Evolutionary conservation across 75 land plant genomes (phyloP), one percentile per base, ranked within the genome.

Genomic region (Cryptomeria japonica): DNA sequence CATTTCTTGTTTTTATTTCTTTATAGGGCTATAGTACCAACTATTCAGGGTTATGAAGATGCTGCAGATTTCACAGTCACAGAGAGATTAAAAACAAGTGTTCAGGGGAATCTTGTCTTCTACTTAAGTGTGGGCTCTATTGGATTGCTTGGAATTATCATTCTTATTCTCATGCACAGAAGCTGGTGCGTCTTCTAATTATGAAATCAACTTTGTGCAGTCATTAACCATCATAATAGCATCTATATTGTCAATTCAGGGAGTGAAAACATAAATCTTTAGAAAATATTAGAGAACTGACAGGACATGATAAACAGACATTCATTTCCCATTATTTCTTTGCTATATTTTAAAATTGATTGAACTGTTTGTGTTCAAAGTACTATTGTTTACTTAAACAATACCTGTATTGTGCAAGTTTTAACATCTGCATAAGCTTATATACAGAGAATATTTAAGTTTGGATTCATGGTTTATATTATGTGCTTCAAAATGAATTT

Each of bases 21-120:
- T 86, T 91, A 56, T 94, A 98, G 99, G 99, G 92, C 92, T 91
- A 94, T 97, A 89, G 99, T 96, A 88, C 99, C 99, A 85, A 89
- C 90, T 44, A 92, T 98, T 80, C 99, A 98, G 94, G 99, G 99
- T 87, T 98, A 95, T 89, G 99, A 98, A 94, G 99, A 98, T 95
- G 99, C 99, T 87, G 97, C 99, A 53, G 99, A 98, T 70, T 98
- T 98, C 88, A 97, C 99, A 25, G 83, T 96, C 80, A 90, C 91
- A 86, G 96, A 94, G 89, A 91, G 96, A 91, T 83, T 98, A 68
- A 98, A 95, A 89, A 97, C 99, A 87, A 96, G 99, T 72, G 47
- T 96, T 28, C 97, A 91, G 37, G 94, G 80, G 38, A 98, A 98
- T 89, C 86, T 98, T 34, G 89, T 98, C 37, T 96, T 96, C 68